phyloP scores from a whole-genome alignment of 2,329 filamentous ascomycete genomes.

The Fusarium sp. region DNA sequence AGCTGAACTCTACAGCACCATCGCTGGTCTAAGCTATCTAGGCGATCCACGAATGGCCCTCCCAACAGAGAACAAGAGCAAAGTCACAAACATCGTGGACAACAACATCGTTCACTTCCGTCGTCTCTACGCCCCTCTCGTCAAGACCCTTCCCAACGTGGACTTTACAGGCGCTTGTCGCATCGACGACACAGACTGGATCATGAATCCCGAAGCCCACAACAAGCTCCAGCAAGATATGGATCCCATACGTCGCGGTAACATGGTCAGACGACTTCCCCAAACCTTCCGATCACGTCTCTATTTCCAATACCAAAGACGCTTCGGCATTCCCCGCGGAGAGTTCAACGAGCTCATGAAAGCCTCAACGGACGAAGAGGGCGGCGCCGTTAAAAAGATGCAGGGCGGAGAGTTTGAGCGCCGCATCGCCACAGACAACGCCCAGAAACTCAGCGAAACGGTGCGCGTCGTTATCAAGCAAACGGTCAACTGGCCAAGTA shows the following conservation, averaged over 20 bases:
- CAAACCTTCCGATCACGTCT: slow-evolving; percentile 86
- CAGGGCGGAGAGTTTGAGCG: slow-evolving; percentile 87
- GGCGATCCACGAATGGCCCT: slow-evolving; percentile 96
- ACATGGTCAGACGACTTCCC: slow-evolving; percentile 94
- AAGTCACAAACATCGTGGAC: slow-evolving; percentile 92
- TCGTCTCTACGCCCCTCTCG: slow-evolving; percentile 86
- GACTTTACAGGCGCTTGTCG: slow-evolving; percentile 69
- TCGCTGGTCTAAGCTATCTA: slow-evolving; percentile 91
- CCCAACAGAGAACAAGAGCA: slow-evolving; percentile 88
- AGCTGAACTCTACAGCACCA: slow-evolving; percentile 86
- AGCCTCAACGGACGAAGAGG: slow-evolving; percentile 75
- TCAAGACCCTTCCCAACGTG: slow-evolving; percentile 90
- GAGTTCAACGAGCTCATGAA: slow-evolving; percentile 90
- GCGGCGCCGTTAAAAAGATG: slow-evolving; percentile 73
- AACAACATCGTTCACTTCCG: slow-evolving; percentile 94
- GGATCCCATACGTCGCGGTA: slow-evolving; percentile 88
- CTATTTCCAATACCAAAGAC: slow-evolving; percentile 94
- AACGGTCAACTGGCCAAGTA: slow-evolving; percentile 93
- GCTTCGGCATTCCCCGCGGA: slow-evolving; percentile 82
- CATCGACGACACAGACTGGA: slow-evolving; percentile 52
- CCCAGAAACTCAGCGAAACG: slow-evolving; percentile 72
- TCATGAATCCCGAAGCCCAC: slow-evolving; percentile 62
- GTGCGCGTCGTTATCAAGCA: slow-evolving; percentile 82
- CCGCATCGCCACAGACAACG: slow-evolving; percentile 77
- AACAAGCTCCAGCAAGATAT: slow-evolving; percentile 85